Conservation (phyloP, 192 early-diverging fungal genomes). For the Backusella mclennaniae region DNA sequence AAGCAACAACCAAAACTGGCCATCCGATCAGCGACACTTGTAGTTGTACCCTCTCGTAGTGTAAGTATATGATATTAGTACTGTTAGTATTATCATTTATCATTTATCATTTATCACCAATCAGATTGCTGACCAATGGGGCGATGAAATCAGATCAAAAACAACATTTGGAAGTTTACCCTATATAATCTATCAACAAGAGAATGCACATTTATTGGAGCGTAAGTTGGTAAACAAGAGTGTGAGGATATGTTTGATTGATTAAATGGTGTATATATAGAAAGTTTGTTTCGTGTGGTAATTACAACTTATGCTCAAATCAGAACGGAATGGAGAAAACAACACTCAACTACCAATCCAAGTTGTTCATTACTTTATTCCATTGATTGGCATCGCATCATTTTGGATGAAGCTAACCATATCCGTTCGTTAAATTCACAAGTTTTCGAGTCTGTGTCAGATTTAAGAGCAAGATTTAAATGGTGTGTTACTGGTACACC, state of each 20-base stretch:
- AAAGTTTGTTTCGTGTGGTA: constrained; percentile 13
- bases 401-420: constrained; percentile 27
- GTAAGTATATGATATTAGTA: constrained; percentile 8
- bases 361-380: constrained; percentile 1
- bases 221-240: neutral
- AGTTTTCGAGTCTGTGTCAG: neutral
- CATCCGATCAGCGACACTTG: constrained; percentile 13
- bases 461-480: constrained; percentile 5
- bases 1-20: constrained; percentile 21
- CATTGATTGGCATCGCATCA: constrained; percentile 20
- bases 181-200: constrained; percentile 23
- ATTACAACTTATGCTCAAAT: constrained; percentile 29
- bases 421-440: neutral
- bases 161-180: constrained; percentile 24
- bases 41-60: constrained; percentile 21
- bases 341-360: neutral
- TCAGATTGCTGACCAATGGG: constrained; percentile 31
- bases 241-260: neutral
- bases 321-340: constrained; percentile 13
- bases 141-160: constrained; percentile 23
- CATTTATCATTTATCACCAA: too few species aligned
- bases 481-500: constrained; percentile 32
- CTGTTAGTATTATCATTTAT: neutral
- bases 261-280: neutral
- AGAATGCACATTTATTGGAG: constrained; percentile 11